Evolutionary conservation across 352 stramenopile genomes (phyloP).

Genomic region (Phytophthora pinifolia): DNA sequence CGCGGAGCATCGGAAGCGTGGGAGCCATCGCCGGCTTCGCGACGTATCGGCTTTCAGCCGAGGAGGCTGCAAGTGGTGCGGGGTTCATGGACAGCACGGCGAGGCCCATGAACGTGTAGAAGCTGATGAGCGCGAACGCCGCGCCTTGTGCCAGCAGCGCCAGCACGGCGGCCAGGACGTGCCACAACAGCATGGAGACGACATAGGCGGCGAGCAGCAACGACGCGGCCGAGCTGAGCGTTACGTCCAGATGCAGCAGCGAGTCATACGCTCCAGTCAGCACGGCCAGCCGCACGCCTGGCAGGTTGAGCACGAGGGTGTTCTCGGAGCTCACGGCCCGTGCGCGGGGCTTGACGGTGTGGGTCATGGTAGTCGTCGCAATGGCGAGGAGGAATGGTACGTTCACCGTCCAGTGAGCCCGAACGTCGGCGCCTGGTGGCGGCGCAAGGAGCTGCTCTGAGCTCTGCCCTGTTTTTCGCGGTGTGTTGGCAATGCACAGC

Average conservation of each 20-base stretch:
- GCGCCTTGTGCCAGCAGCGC: conserved; percentile 30
- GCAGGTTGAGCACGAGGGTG: conserved; percentile 59
- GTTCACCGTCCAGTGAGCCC: conserved; percentile 14
- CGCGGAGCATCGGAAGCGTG: conserved; percentile 35
- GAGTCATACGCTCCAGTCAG: conserved; percentile 34
- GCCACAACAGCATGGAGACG: conserved; percentile 30
- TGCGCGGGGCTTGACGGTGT: conserved; percentile 21
- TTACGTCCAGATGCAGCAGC: conserved; percentile 27
- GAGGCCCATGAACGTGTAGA: conserved; percentile 51
- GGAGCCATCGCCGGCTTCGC: conserved; percentile 1
- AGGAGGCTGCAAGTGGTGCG: conserved; percentile 2
- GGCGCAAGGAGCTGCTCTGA: conserved; percentile 9
- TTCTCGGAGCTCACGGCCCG: conserved; percentile 26
- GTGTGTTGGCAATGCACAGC: conserved; percentile 11
- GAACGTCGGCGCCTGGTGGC: conserved; percentile 18
- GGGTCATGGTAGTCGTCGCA: conserved; percentile 24
- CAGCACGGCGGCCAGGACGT: conserved; percentile 29
- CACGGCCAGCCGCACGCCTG: conserved; percentile 51
- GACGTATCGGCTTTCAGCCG: conserved; percentile 10
- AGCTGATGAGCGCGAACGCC: conserved; percentile 46
- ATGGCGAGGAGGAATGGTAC: conserved; percentile 23
- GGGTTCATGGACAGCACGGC: conserved; percentile 38
- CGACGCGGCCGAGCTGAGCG: conserved; percentile 31
- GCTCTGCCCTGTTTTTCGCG: conserved; percentile 31
- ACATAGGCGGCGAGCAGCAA: conserved; percentile 32